A percentile compares a stretch with the other conserved stretches of the same genome.
phyloP scores from a whole-genome alignment of 345 rosid genomes.

The Triadica sebifera region DNA sequence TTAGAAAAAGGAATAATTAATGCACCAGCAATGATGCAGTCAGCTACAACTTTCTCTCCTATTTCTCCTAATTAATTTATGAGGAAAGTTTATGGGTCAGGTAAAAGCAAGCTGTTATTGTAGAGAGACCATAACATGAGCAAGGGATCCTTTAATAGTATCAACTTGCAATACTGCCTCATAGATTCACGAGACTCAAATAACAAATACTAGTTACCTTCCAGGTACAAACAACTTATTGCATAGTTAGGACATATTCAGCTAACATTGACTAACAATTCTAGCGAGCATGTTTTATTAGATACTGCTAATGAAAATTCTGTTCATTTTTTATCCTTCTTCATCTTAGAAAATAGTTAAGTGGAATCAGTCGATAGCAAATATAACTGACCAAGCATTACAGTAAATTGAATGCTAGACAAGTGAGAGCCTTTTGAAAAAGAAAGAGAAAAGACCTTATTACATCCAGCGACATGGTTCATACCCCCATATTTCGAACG shows the following conservation, averaged over 20 bases:
- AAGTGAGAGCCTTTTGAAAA: background rate
- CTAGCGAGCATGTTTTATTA: background rate
- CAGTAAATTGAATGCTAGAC: background rate
- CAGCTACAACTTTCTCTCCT: background rate
- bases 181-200: background rate
- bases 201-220: background rate
- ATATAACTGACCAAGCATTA: background rate
- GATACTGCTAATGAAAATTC: background rate
- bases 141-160: background rate
- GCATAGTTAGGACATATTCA: background rate
- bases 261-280: background rate
- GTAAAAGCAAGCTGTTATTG: background rate
- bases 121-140: no score
- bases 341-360: background rate
- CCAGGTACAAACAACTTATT: background rate
- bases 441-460: background rate
- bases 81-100: background rate
- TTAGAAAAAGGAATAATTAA: background rate
- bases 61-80: no score
- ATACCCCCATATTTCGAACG: background rate
- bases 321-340: background rate
- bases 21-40: background rate
- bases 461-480: background rate
- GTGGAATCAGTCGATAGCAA: conserved; percentile 6
- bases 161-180: background rate